A percentile compares a stretch with the other conserved stretches of the same genome.
phyloP scores from a whole-genome alignment of 495 filamentous ascomycete genomes.

The Pyrenopolyporus hunteri region DNA sequence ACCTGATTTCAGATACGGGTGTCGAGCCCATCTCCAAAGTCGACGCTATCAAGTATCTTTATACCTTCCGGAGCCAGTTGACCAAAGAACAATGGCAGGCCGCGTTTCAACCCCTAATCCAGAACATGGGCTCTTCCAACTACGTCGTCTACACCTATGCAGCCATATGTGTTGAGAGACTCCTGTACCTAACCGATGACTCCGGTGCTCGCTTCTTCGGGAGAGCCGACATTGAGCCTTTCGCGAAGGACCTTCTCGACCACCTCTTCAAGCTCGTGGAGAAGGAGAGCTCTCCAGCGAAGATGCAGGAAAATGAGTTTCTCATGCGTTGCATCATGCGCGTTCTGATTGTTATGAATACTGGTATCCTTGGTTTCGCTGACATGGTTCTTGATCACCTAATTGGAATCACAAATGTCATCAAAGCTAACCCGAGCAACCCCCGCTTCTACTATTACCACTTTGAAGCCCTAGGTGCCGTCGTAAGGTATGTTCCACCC shows the following conservation, averaged over 20 bases:
- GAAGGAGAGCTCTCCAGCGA: constrained; percentile 77
- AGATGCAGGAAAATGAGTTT: constrained; percentile 98
- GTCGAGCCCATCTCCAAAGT: constrained; percentile 89
- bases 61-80: constrained; percentile 89
- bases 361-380: constrained; percentile 69
- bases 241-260: constrained; percentile 83
- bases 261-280: constrained; percentile 94
- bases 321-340: constrained; percentile 98
- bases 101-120: constrained; percentile 86
- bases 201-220: constrained; percentile 76
- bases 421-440: constrained; percentile 92
- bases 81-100: constrained; percentile 85
- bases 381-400: constrained; percentile 78
- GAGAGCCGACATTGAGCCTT: constrained; percentile 71
- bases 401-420: constrained; percentile 84
- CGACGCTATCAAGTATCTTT: constrained; percentile 96
- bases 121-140: constrained; percentile 83
- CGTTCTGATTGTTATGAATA: constrained; percentile 89
- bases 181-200: constrained; percentile 77
- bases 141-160: constrained; percentile 98
- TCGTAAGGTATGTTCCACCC: constrained; percentile 67
- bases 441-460: constrained; percentile 98
- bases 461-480: constrained; percentile 94
- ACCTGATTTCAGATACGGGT: constrained; percentile 69
- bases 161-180: constrained; percentile 89